Percentiles rank a stretch among this genome's conserved stretches.
phyloP scores from a whole-genome alignment of 768 basidiomycete genomes.

The Suillus paluster region DNA sequence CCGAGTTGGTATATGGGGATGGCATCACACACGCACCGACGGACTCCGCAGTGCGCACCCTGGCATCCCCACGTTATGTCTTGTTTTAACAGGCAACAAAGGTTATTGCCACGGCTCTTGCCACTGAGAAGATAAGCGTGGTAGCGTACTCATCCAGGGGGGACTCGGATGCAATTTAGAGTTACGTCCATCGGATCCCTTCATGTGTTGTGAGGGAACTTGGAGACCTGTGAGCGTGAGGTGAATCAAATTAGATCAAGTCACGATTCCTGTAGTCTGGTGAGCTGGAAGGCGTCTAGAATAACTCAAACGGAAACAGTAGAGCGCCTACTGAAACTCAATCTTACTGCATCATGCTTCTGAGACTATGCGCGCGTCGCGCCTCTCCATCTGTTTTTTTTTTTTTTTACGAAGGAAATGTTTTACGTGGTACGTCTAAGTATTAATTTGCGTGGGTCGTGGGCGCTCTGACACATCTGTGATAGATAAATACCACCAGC shows the following conservation, averaged over 20 bases:
- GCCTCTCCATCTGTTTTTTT: neutral
- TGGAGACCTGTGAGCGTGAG: neutral
- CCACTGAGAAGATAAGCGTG: neutral
- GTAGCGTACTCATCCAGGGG: neutral
- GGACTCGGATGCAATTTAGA: neutral
- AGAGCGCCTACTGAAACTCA: neutral
- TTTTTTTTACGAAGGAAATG: neutral
- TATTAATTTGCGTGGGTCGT: neutral
- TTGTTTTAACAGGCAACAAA: neutral
- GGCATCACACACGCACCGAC: no score
- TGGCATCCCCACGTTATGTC: neutral
- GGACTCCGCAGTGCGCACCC: neutral
- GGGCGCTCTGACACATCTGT: neutral
- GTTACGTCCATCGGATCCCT: neutral
- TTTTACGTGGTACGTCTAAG: neutral
- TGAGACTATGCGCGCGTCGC: neutral
- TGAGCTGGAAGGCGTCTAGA: neutral
- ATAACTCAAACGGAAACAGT: neutral
- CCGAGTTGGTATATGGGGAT: neutral
- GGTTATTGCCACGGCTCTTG: neutral
- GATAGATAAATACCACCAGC: neutral
- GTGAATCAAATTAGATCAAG: neutral
- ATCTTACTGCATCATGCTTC: neutral
- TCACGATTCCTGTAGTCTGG: neutral
- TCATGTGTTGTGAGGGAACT: neutral